Evolutionary conservation across 1,284 basidiomycete genomes (phyloP).

Genomic region (Paramarasmius palmivorus): DNA sequence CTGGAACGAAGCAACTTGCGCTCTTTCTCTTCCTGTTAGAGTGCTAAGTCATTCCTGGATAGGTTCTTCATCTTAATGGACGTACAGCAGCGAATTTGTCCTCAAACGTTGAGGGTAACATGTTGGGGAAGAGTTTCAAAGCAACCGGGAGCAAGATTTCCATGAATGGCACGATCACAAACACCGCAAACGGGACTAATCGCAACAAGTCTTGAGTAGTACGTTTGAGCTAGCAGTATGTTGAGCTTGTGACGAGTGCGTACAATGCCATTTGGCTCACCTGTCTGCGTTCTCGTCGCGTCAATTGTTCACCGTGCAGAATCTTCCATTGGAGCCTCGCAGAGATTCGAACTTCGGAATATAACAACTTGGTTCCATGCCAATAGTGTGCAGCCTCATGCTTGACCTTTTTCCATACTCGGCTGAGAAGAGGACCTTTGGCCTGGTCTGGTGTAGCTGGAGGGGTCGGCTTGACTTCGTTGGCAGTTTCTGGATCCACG

Average conservation of each 20-base stretch:
- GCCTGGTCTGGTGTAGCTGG: constrained; percentile 51
- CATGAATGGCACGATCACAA: constrained; percentile 97
- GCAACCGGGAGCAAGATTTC: constrained; percentile 96
- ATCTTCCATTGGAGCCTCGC: constrained; percentile 89
- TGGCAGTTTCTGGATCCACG: constrained; percentile 22
- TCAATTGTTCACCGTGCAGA: constrained; percentile 88
- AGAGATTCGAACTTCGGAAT: constrained; percentile 93
- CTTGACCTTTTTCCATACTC: constrained; percentile 91
- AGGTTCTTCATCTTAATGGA: constrained; percentile 11
- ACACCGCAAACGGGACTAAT: constrained; percentile 93
- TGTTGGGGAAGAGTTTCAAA: constrained; percentile 97
- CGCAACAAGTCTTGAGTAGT: constrained; percentile 93
- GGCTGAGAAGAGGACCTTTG: constrained; percentile 53
- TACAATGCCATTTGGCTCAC: constrained; percentile 38
- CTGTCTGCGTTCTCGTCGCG: constrained; percentile 92
- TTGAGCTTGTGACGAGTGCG: neutral
- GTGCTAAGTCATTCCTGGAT: neutral
- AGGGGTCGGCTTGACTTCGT: constrained; percentile 46
- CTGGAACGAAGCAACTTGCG: constrained; percentile 93
- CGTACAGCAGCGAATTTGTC: constrained; percentile 91
- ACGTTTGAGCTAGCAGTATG: constrained; percentile 73
- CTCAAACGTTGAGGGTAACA: constrained; percentile 98
- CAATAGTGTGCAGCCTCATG: constrained; percentile 97
- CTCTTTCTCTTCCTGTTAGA: constrained; percentile 90
- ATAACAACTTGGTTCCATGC: constrained; percentile 94